Evolutionary conservation across 2,329 filamentous ascomycete genomes (phyloP), one percentile per base, ranked within the genome.

Genomic region (Neofusicoccum laricinum): DNA sequence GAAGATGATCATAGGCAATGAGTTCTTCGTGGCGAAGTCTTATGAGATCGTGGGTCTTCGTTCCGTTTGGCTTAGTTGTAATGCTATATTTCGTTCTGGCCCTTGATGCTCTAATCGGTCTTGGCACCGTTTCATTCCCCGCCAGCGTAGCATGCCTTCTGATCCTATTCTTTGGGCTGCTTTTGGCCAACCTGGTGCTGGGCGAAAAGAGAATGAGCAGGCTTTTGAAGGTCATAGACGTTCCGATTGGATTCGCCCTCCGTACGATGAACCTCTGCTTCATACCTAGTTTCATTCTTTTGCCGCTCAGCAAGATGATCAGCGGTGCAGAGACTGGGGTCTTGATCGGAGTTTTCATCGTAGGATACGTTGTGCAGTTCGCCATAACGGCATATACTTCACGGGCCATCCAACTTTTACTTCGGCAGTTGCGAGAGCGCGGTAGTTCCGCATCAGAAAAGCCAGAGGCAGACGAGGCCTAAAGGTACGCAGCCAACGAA

Each of bases 211-310:
- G 74, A 63, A 85, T 84, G 1, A 81, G 78, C 65, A 75, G 73
- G 25, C 58, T 86, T 17, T 80, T 87, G 3, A 74, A 72, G 8
- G 53, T 82, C 0, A 79, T 88, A 63, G 83, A 88, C 63, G 72
- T 87, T 14, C 82, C 85, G 43, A 85, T 86, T 50, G 82, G 82
- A 7, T 88, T 85, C 80, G 81, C 84, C 5, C 75, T 87, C 30
- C 79, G 81, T 48, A 87, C 85, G 79, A 86, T 88, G 68, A 85
- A 82, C 64, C 75, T 87, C 58, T 81, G 86, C 68, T 87, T 88
- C 68, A 85, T 82, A 2, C 85, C 85, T 8, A 82, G 84, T 0
- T 88, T 88, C 74, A 80, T 88, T 7, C 77, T 86, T 32, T 75
- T 88, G 0, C 85, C 86, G 6, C 76, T 88, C 1, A 86, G 84